Base-by-base conservation (phyloP, 805 yeast species). In the Ogataea saltuana region DNA sequence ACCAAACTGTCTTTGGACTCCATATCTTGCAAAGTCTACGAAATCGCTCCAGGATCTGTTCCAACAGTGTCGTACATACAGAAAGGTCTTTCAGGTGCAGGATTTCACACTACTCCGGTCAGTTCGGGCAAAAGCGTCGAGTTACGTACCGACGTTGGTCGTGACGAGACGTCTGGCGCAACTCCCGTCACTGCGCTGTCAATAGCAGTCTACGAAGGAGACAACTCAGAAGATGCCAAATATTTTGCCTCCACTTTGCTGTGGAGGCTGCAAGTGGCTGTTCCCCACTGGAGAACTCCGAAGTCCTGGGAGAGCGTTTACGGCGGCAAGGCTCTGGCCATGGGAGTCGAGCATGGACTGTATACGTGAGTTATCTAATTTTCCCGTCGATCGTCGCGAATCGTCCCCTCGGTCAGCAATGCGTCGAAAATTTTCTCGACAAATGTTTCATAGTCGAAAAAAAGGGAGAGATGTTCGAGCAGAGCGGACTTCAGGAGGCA, bases 121-220 rank as follows among this genome's bases (percentile, higher is more conserved):
- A n/a, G n/a, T n/a, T n/a, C n/a, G n/a, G n/a, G n/a, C n/a, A n/a
- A n/a, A n/a, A n/a, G n/a, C n/a, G n/a, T n/a, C n/a, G n/a, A n/a
- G n/a, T n/a, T n/a, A n/a, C n/a, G n/a, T n/a, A n/a, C n/a, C n/a
- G n/a, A n/a, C n/a, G n/a, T n/a, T n/a, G n/a, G n/a, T n/a, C n/a
- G n/a, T n/a, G n/a, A n/a, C 26, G 31, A 28, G 18, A 5, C 31
- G 18, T 23, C 9, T n/a, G 25, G 10, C 15, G 12, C 43, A 20
- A 37, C 41, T 25, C 53, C 46, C 26, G 28, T 51, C 9, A 27
- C 45, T 4, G 41, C 53, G 2, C 33, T 61, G 11, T 51, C 59
- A 11, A 69, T 78, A 13, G 81, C 74, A 59, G 95, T 84, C 1
- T 88, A 87, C 62, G 97, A 90, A 60, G 97, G 98, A 25, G 97